phyloP scores from a whole-genome alignment of 305 asterid species.

The Vinca major region DNA sequence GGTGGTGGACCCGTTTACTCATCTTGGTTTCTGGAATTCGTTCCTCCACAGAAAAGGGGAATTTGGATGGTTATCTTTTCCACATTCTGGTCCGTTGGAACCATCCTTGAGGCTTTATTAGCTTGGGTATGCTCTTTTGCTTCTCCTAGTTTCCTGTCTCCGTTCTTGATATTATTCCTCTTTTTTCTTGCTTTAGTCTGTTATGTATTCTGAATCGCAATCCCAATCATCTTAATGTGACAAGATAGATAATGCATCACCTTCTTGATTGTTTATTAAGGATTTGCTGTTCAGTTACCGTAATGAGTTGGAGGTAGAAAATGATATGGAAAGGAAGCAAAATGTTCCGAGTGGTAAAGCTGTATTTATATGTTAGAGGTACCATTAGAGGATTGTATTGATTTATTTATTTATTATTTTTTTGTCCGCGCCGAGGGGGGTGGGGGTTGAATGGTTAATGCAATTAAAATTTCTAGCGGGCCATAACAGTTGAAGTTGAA shows the following conservation, averaged over 20 bases:
- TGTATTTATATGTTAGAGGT: background rate
- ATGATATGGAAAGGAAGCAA: background rate
- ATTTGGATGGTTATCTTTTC: constrained; percentile 65
- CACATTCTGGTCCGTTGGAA: constrained; percentile 59
- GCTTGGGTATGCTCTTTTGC: constrained; percentile 50
- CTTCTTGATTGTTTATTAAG: background rate
- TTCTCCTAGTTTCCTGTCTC: background rate
- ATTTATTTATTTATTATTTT: too few species aligned
- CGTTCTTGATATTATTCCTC: background rate
- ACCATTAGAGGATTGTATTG: background rate
- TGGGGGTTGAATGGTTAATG: background rate
- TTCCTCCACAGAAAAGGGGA: constrained; percentile 58
- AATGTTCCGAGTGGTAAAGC: background rate
- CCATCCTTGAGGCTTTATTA: constrained; percentile 61
- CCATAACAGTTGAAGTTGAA: background rate
- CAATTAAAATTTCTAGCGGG: background rate
- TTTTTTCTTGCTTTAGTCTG: background rate
- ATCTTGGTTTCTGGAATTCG: constrained; percentile 80
- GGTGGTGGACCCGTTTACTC: constrained; percentile 75
- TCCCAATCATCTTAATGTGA: background rate
- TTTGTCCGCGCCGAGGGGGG: too few species aligned
- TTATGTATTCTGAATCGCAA: too few species aligned
- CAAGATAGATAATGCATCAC: background rate
- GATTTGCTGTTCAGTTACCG: background rate
- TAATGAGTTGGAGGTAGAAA: background rate